Conservation (phyloP, 164 flowering plant species). For the Amborella trichopoda region DNA sequence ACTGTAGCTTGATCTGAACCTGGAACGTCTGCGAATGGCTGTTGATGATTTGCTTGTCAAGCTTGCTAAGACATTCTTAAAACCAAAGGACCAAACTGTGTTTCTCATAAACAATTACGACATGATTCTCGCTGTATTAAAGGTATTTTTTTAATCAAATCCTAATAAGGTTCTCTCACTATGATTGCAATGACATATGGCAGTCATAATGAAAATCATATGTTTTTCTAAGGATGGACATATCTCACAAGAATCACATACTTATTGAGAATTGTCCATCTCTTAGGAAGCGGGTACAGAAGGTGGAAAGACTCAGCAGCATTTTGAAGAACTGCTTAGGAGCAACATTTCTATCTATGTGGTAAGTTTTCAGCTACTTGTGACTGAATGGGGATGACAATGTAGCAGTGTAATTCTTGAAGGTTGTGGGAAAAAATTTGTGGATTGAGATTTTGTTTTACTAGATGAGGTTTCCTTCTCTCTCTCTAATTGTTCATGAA, state of each 20-base stretch:
- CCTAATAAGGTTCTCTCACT: too few species aligned
- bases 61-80: slow-evolving; percentile 63
- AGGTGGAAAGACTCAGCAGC: slow-evolving; percentile 81
- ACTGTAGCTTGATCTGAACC: slow-evolving; percentile 77
- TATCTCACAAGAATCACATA: neutral
- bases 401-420: too few species aligned
- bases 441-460: too few species aligned
- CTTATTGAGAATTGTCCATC: neutral
- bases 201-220: too few species aligned
- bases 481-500: too few species aligned
- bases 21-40: slow-evolving; percentile 93
- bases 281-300: slow-evolving; percentile 84
- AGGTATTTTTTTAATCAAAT: slow-evolving; percentile 59
- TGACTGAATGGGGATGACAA: too few species aligned
- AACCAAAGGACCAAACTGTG: slow-evolving; percentile 67
- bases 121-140: slow-evolving; percentile 83
- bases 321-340: slow-evolving; percentile 88
- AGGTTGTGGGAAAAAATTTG: too few species aligned
- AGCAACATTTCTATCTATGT: slow-evolving; percentile 75
- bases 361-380: slow-evolving; percentile 44
- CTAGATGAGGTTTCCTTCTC: too few species aligned
- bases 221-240: too few species aligned
- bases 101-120: slow-evolving; percentile 97
- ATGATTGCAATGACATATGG: too few species aligned
- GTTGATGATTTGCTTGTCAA: slow-evolving; percentile 81